Percentiles rank a stretch among this genome's conserved stretches.
phyloP scores from a whole-genome alignment of 2,329 filamentous ascomycete species.

The Fusarium scirpi region DNA sequence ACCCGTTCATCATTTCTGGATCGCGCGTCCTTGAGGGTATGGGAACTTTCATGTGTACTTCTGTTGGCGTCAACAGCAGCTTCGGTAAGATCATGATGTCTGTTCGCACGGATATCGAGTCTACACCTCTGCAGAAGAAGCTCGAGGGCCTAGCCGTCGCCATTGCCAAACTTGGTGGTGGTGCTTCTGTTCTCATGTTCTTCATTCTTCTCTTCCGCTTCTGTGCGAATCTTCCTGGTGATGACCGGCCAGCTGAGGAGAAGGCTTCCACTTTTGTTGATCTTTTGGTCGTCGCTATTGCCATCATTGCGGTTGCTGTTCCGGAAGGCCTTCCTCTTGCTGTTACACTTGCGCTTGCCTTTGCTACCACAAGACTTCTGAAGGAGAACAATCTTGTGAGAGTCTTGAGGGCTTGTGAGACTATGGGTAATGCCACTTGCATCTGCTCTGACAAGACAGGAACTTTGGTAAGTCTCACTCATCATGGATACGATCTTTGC shows the following conservation, averaged over 20 bases:
- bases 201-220: conserved; percentile 89
- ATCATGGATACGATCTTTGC: too few relatives aligned
- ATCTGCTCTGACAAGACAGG: conserved; percentile 78
- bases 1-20: conserved; percentile 90
- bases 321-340: conserved; percentile 82
- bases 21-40: conserved; percentile 78
- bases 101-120: conserved; percentile 78
- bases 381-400: conserved; percentile 82
- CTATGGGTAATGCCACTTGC: conserved; percentile 82
- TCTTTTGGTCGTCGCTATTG: conserved; percentile 82
- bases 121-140: conserved; percentile 81
- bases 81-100: conserved; percentile 82
- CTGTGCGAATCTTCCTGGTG: conserved; percentile 72
- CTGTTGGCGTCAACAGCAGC: conserved; percentile 77
- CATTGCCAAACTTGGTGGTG: conserved; percentile 82
- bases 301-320: conserved; percentile 83
- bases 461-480: conserved; percentile 58
- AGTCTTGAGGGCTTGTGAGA: conserved; percentile 81
- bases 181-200: conserved; percentile 82
- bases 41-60: conserved; percentile 79
- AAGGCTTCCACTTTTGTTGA: conserved; percentile 84
- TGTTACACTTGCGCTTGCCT: conserved; percentile 81
- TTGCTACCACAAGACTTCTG: conserved; percentile 81
- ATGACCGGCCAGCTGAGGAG: conserved; percentile 66
- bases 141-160: conserved; percentile 80